These are phyloP conservation scores for Cynara cardunculus DNA, from an alignment of 129 eudicot species.

Conservation along the genomic window DNA sequence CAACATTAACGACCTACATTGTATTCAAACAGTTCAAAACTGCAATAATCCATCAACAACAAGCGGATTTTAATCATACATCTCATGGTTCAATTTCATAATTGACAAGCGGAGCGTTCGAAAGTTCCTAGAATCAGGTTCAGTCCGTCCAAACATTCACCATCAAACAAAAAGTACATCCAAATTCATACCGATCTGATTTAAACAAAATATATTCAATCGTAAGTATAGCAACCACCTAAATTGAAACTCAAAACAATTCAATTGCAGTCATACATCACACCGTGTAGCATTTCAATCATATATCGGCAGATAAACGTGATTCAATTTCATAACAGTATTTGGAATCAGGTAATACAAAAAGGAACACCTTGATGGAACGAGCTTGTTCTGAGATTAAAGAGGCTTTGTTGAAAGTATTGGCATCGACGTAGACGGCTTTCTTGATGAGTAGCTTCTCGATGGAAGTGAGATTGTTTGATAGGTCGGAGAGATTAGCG, in stretches of 20 bases:
- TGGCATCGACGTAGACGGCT: conserved; percentile 66
- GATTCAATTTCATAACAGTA: background rate
- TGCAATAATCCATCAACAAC: background rate
- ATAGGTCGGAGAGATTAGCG: conserved; percentile 53
- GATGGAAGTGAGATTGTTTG: conserved; percentile 58
- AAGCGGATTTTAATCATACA: too few species aligned
- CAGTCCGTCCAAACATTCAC: too few species aligned
- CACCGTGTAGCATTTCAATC: too few species aligned
- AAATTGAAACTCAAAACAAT: background rate
- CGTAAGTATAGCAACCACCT: background rate
- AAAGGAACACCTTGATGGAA: conserved; percentile 50
- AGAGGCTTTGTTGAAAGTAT: conserved; percentile 59
- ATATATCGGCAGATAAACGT: background rate
- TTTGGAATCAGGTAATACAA: background rate
- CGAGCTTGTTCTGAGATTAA: conserved; percentile 63
- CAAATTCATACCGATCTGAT: too few species aligned
- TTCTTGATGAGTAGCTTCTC: conserved; percentile 51
- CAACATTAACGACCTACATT: background rate
- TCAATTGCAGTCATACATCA: background rate
- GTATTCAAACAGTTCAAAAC: background rate
- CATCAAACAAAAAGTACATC: too few species aligned
- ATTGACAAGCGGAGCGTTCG: too few species aligned
- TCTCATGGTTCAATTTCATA: background rate
- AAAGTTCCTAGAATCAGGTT: too few species aligned
- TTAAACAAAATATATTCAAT: too few species aligned